Base-by-base conservation (phyloP, 176 grass and related monocot genomes). In the Musa itinerans region DNA sequence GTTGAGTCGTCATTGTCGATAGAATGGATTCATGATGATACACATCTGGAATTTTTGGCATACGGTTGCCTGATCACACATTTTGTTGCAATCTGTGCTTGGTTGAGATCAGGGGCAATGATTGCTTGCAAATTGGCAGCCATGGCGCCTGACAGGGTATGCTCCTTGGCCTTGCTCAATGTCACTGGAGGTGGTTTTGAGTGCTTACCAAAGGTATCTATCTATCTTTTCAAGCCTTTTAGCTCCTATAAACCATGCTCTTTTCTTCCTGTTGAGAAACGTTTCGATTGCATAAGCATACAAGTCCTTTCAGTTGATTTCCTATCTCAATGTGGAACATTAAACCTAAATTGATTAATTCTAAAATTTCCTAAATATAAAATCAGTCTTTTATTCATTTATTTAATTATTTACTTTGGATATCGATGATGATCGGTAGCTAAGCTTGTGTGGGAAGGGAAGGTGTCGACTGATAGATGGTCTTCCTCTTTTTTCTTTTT, bases 121-220 rank as follows among this genome's bases (percentile, higher is more conserved):
- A 75, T 93, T 76, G 87, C 90, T 68, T 89, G 84, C 12, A 93
- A 93, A 65, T 52, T 93, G 80, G 90, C 90, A 1, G 74, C 85
- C 11, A 83, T 85, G 29, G 84, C 84, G 14, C 90, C 90, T 12
- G 64, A 83, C 52, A 75, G 90, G 27, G 75, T 93, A 29, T 53
- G 63, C 8, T 93, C 90, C 24, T 63, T 93, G 69, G 90, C 90
- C 54, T 83, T 89, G 76, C 87, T 93, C 14, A 93, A 87, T 76
- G 85, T 83, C 21, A 87, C 82, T 19, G 90, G 87, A 58, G 87
- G 90, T 53, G 87, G 90, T 34, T 89, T 83, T 77, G 82, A 93
- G 67, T 89, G 90, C 78, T 85, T 86, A 43, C 90, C 90, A 19
- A 93, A 87, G 84, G 87, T 93, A 89, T 79, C 34, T 11, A 89